Base-by-base conservation (phyloP, 805 yeast genomes). In the Suhomyces kilbournensis region DNA sequence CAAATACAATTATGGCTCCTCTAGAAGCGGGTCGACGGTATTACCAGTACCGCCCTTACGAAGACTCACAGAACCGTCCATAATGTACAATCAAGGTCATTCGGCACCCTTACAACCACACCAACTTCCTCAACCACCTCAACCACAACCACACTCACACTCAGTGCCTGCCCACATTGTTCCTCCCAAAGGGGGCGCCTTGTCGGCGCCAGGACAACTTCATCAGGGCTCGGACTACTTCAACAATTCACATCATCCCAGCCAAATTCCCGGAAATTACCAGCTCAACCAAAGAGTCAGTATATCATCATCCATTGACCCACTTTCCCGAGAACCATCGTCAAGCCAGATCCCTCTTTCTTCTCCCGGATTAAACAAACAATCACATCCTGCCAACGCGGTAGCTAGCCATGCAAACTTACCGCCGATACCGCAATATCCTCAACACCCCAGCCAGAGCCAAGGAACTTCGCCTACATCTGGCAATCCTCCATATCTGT, bases 21-120 rank as follows among this genome's bases (percentile, higher is more conserved):
- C 53, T 19, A 17, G 14, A 17, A 32, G 22, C 9, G 38, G 25
- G 34, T 30, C 40, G 15, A 8, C 53, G 40, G 12, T 43, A 22
- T 38, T 46, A 12, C 51, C 51, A 26, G 55, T 58, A 10, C 52
- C 58, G 14, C 61, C 61, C 14, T 25, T 56, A n/a, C 46, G 61
- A 15, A 47, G 60, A 25, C 47, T 56, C 10, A 58, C 60, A 6
- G 61, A 56, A 3, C 58, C 60, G 7, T 43, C 56, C 34, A 54
- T 54, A 20, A 47, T 17, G 17, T 48, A 52, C 23, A 25, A 20
- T 15, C 43, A 38, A n/a, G 32, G 34, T 47, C 17, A 17, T 9
- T 8, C 43, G n/a, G 10, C n/a, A 3, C 43, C 15, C 2, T 8
- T 42, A 6, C 32, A 20, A 20, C 44, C 19, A 2, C 43, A 7